Evolutionary conservation across 2,329 filamentous ascomycete species (phyloP).

Genomic region (Talaromyces sp.): DNA sequence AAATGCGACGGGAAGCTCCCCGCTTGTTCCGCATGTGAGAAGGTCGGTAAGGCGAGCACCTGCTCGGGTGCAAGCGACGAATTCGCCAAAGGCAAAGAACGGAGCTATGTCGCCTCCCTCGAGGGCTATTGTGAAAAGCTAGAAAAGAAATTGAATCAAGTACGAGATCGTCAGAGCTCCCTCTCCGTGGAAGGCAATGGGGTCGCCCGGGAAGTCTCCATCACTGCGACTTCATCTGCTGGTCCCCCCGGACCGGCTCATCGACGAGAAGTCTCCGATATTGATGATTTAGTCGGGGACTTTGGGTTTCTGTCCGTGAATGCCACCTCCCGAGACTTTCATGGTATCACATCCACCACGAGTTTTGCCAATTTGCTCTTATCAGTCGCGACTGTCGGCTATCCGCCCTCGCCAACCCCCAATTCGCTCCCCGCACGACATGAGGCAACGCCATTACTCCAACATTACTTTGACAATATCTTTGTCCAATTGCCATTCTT

Average conservation of each 20-base stretch:
- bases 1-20: conserved; percentile 98
- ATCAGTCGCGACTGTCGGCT: conserved; percentile 76
- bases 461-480: conserved; percentile 83
- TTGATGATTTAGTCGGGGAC: conserved; percentile 89
- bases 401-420: conserved; percentile 57
- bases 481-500: conserved; percentile 82
- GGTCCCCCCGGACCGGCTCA: conserved; percentile 42
- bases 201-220: conserved; percentile 37
- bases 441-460: conserved; percentile 68
- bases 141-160: conserved; percentile 68
- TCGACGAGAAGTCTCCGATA: conserved; percentile 75
- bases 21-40: conserved; percentile 92
- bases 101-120: conserved; percentile 95
- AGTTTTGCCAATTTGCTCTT: conserved; percentile 88
- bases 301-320: conserved; percentile 95
- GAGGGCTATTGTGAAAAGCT: conserved; percentile 88
- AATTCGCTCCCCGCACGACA: conserved; percentile 73
- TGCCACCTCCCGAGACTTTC: conserved; percentile 91
- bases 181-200: conserved; percentile 30
- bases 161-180: conserved; percentile 36
- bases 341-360: conserved; percentile 83
- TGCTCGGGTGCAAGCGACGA: conserved; percentile 96
- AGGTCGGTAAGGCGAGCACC: conserved; percentile 79
- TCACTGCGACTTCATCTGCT: conserved; percentile 36
- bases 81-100: conserved; percentile 91